Conservation (phyloP, 2,329 filamentous ascomycete genomes). For the Penicillium digitatum region DNA sequence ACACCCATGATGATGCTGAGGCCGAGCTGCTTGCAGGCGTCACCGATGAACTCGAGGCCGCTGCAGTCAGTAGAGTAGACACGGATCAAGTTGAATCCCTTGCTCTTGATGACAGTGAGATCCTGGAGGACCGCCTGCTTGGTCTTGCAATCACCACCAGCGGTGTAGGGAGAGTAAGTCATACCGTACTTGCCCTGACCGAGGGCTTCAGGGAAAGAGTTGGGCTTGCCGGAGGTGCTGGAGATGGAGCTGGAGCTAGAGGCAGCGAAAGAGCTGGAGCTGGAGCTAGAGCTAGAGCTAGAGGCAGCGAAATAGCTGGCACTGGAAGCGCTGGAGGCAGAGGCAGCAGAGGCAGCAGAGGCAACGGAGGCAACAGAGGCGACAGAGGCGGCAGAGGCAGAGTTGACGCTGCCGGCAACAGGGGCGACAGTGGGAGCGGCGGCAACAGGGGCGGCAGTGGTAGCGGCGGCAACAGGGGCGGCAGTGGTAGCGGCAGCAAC, state of each 20-base stretch:
- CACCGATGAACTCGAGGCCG: conserved; percentile 70
- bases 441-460: too few relatives aligned
- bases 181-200: conserved; percentile 61
- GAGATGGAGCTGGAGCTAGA: conserved; percentile 13
- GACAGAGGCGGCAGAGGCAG: too few relatives aligned
- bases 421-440: too few relatives aligned
- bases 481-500: conserved; percentile 22
- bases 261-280: conserved; percentile 9
- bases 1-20: conserved; percentile 82
- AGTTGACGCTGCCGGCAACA: too few relatives aligned
- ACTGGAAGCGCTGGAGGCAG: too few relatives aligned
- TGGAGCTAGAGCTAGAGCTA: conserved; percentile 1
- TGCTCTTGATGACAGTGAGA: conserved; percentile 57
- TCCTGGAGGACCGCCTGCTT: conserved; percentile 56
- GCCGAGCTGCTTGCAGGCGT: conserved; percentile 61
- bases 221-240: conserved; percentile 25
- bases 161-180: conserved; percentile 73
- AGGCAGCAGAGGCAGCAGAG: too few relatives aligned
- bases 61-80: conserved; percentile 91
- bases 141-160: conserved; percentile 60
- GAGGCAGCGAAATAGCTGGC: conserved; percentile 10
- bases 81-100: conserved; percentile 69
- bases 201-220: too few relatives aligned
- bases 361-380: too few relatives aligned
- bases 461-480: too few relatives aligned